phyloP scores from a whole-genome alignment of 139 green algal species.

The Micromonas commoda region DNA sequence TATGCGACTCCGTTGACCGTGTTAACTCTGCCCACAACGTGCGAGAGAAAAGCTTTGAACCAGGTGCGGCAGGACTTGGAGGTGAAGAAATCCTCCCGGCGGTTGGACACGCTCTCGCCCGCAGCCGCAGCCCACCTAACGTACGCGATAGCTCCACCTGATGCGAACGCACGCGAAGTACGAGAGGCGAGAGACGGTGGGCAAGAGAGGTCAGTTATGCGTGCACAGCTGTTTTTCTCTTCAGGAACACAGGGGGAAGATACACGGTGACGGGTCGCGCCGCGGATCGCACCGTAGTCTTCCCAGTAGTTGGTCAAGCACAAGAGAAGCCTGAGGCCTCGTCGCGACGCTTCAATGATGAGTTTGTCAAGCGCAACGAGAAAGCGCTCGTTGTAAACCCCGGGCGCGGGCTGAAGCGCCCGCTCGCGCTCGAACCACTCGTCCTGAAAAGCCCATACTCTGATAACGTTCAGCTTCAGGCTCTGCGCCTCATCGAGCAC shows the following conservation, averaged over 20 bases:
- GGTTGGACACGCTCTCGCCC: not conserved
- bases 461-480: not conserved
- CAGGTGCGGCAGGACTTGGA: constrained; percentile 31
- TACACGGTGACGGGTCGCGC: not conserved
- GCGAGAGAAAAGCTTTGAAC: constrained; percentile 27
- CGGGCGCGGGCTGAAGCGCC: not conserved
- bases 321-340: not conserved
- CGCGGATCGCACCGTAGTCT: constrained; percentile 10
- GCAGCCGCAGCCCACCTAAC: not conserved
- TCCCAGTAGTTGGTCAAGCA: constrained; percentile 20
- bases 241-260: not conserved
- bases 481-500: not conserved
- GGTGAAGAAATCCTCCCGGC: constrained; percentile 52
- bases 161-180: no score
- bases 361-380: constrained; percentile 1
- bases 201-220: not conserved
- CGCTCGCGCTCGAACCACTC: not conserved
- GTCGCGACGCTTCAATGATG: not conserved
- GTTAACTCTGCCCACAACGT: constrained; percentile 28
- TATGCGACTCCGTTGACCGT: constrained; percentile 28
- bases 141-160: constrained; percentile 1
- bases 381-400: constrained; percentile 3
- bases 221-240: no score
- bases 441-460: constrained; percentile 13
- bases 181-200: not conserved